Evolutionary conservation across 352 stramenopile genomes (phyloP).

Genomic region (Globisporangium echinulatum): DNA sequence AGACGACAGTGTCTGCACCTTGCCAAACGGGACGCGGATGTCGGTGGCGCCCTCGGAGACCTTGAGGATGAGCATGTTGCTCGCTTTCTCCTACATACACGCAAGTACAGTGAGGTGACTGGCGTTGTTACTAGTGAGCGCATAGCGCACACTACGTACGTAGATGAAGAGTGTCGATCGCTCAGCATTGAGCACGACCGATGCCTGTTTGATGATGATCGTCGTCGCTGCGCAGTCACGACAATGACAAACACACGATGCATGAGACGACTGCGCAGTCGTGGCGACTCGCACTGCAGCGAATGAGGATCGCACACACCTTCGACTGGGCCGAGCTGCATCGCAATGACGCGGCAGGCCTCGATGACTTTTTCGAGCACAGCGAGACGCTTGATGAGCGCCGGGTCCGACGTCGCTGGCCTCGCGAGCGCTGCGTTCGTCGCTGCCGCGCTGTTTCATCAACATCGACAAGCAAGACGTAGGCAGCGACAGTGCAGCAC

Average conservation of each 20-base stretch:
- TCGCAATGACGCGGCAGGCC: slow-evolving; percentile 74
- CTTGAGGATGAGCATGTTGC: slow-evolving; percentile 77
- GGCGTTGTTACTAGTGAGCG: neutral
- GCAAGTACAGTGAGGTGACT: neutral
- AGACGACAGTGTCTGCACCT: slow-evolving; percentile 21
- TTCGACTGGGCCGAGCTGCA: slow-evolving; percentile 67
- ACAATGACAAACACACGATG: neutral
- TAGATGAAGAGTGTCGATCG: slow-evolving; percentile 88
- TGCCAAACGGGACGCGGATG: slow-evolving; percentile 79
- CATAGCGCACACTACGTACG: slow-evolving; percentile 16
- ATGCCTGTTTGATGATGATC: slow-evolving; percentile 85
- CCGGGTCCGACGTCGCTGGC: slow-evolving; percentile 22
- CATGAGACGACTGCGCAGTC: too few species aligned
- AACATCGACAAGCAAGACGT: neutral
- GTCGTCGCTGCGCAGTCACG: slow-evolving; percentile 43
- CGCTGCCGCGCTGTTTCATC: slow-evolving; percentile 7
- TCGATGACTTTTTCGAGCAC: slow-evolving; percentile 76
- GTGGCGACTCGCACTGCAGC: neutral
- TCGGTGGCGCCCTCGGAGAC: slow-evolving; percentile 82
- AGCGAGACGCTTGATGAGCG: slow-evolving; percentile 47
- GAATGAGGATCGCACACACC: slow-evolving; percentile 19
- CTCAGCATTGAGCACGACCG: slow-evolving; percentile 83
- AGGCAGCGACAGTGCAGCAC: neutral
- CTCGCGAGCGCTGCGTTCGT: neutral
- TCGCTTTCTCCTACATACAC: slow-evolving; percentile 46